phyloP scores from a whole-genome alignment of 108 stramenopile species.

The Cyclotella baltica region DNA sequence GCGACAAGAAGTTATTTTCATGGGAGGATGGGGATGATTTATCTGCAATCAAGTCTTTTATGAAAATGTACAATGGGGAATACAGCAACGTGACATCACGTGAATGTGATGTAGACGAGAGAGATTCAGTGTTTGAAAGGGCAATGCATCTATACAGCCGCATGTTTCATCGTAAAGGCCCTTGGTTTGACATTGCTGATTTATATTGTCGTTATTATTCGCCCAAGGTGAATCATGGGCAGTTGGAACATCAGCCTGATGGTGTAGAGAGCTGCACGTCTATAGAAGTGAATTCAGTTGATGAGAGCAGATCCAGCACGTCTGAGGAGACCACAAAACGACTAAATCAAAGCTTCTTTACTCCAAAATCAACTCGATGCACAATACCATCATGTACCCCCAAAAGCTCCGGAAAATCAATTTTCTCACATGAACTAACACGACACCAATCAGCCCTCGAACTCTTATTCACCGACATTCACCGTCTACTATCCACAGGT shows the following conservation, averaged over 20 bases:
- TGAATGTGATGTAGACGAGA: neutral
- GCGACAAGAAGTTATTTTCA: conserved; percentile 51
- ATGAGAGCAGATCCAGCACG: too few species aligned
- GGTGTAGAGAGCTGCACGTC: neutral
- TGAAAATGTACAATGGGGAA: conserved; percentile 49
- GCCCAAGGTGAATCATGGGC: conserved; percentile 30
- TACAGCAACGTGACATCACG: neutral
- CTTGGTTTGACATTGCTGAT: conserved; percentile 81
- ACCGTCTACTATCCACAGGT: conserved; percentile 64
- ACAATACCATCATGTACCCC: neutral
- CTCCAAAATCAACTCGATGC: conserved; percentile 8
- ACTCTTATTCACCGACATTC: conserved; percentile 56
- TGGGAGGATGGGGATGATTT: conserved; percentile 86
- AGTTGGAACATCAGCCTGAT: neutral
- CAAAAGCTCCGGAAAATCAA: neutral
- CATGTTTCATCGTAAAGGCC: conserved; percentile 81
- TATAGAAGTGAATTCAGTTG: neutral
- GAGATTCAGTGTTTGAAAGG: conserved; percentile 52
- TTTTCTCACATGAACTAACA: neutral
- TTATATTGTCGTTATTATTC: conserved; percentile 76
- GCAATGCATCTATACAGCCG: conserved; percentile 77
- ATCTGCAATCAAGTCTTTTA: conserved; percentile 63
- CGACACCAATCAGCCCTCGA: conserved; percentile 26
- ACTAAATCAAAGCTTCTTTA: conserved; percentile 11
- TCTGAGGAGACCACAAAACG: neutral